Conservation (phyloP, 169 alveolate species). For the Theileria annulata region DNA sequence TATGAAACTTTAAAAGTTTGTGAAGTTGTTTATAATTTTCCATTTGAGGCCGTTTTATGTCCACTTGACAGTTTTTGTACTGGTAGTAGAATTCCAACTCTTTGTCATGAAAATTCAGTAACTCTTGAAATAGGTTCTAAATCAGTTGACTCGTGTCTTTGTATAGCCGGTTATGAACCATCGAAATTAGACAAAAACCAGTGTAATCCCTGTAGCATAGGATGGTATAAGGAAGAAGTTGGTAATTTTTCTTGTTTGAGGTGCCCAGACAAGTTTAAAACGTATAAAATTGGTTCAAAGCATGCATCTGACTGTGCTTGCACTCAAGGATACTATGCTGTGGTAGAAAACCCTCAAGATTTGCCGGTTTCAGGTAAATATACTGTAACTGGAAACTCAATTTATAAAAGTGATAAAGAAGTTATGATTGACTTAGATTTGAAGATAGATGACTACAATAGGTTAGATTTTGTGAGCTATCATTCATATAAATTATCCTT, state of each 20-base stretch:
- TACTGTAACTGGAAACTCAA: conserved; percentile 9
- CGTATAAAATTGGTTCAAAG: conserved; percentile 62
- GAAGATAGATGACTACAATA: conserved; percentile 14
- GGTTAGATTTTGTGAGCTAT: conserved; percentile 1
- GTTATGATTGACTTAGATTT: not conserved
- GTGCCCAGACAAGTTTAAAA: conserved; percentile 72
- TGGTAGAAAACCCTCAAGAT: not conserved
- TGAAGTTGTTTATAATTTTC: conserved; percentile 15
- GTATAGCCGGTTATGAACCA: conserved; percentile 72
- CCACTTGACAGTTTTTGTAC: conserved; percentile 69
- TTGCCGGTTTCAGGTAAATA: not conserved
- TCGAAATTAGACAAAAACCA: conserved; percentile 36
- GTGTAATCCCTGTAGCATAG: conserved; percentile 70
- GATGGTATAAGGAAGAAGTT: conserved; percentile 69
- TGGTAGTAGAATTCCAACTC: conserved; percentile 23
- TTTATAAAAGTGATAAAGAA: not conserved
- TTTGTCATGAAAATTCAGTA: conserved; percentile 73
- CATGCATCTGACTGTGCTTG: conserved; percentile 75
- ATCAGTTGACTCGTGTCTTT: conserved; percentile 55
- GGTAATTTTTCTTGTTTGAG: conserved; percentile 64
- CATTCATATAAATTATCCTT: not conserved
- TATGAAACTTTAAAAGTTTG: not conserved
- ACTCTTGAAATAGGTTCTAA: conserved; percentile 66
- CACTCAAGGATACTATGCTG: conserved; percentile 74
- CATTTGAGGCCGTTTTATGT: conserved; percentile 53